Base-by-base conservation (phyloP, 495 filamentous ascomycete species). In the Xylaria grammica region DNA sequence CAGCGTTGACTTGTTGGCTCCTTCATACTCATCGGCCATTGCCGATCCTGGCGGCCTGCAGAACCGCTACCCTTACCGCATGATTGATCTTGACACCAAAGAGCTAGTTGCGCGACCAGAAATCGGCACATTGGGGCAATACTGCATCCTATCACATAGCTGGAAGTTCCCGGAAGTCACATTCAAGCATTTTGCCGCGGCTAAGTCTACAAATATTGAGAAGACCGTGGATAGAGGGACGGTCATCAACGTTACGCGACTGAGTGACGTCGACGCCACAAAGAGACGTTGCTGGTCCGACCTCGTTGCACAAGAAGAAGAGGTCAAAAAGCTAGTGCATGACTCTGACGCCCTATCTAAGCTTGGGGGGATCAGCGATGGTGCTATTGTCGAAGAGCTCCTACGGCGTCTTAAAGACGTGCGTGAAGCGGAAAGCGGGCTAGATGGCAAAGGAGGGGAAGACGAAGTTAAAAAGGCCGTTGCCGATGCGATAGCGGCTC, bases 81-180 rank as follows among this genome's bases (percentile, higher is more conserved):
- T 83, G 79, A 77, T 83, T 62, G 76, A 83, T 60, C 57, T 83
- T 29, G 72, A 76, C n/a, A 82, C 79, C 3, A 72, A 65, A 13
- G 77, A 77, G 46, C 67, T 82, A 46, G 75, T 79, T 8, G 66
- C 73, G 15, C 69, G 63, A 19, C 73, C 70, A 7, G 58, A 69
- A 22, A 69, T 72, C 46, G 67, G 74, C 34, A 15, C 49, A n/a
- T 65, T 65, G 0, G 76, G 75, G 9, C 70, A 77, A 36, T 83
- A 83, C 53, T 79, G 77, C 27, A 81, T 83, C 63, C 68, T 83
- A 6, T 81, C 79, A 1, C 80, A 83, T 55, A 74, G 79, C 49
- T 83, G 80, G 79, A 81, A 81, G 67, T 79, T 78, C 0, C 60
- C 51, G 4, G 80, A 82, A 60, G 66, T 82, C n/a, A 62, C 68